Base-by-base conservation (phyloP, 2,329 filamentous ascomycete species). In the Pseudopyrenochaeta lycopersici region DNA sequence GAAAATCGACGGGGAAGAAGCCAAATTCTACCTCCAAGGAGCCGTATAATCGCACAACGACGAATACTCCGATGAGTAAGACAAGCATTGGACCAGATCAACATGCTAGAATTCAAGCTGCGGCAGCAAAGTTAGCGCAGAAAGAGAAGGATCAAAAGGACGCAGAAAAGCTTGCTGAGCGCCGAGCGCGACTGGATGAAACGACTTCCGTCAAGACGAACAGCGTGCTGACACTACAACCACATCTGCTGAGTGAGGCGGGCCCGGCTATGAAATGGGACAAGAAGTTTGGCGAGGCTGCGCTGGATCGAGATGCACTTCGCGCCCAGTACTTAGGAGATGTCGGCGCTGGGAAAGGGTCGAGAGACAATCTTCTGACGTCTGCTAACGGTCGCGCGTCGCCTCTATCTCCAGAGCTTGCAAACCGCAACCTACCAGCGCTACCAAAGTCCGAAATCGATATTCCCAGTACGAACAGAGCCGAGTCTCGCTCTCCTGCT, bases 241-340 rank as follows among this genome's bases (percentile, higher is more conserved):
- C 92, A 1, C 85, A 88, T 47, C 89, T 98, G 57, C 83, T 93
- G 68, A 92, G 84, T 47, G 95, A 97, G 73, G 94, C 93, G 15
- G 95, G 90, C 7, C 90, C 92, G 20, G 95, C 95, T 1, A 89
- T 99, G 88, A 96, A 97, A 76, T 99, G 95, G 95, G 92, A 94
- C 29, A 96, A 87, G 75, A 92, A 91, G 67, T 98, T 97, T 72
- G 95, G 98, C 77, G 96, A 96, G 79, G 89, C 94, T 66, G 84
- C 90, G 3, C 90, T 94, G 84, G 92, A 92, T 67, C 96, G 95
- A 77, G 88, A 95, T 67, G 83, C 89, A 7, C 89, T 96, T 58
- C 88, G 92, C 48, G 88, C 91, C 60, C 88, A 91, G n/a, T 98
- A 98, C 75, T 82, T 98, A 46, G 85, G 87, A 40, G 88, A 96